Base-by-base conservation (phyloP, 495 filamentous ascomycete species). In the Aspergillus avenaceus region DNA sequence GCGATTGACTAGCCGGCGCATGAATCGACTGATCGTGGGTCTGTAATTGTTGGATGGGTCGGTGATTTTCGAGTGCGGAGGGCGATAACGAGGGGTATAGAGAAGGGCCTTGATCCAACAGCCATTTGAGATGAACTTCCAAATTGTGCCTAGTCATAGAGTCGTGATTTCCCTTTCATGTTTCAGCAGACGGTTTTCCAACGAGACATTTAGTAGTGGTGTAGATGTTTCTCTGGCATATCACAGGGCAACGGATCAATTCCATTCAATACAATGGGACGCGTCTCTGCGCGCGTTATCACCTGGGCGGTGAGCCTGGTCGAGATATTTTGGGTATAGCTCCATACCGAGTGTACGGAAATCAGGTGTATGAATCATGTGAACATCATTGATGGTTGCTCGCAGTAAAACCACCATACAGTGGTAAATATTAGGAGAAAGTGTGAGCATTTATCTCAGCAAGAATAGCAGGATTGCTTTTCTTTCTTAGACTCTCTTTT, bases 111-210 rank as follows among this genome's bases (percentile, higher is more conserved):
- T 66, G 70, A 24, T 65, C 60, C 47, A 79, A 50, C 36, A 80
- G 71, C 75, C 76, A 79, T 68, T 69, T 67, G 32, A 80, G 66
- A 58, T 80, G 74, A 52, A 58, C 45, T 21, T 61, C 56, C 37
- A 80, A 56, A 58, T 80, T 80, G 60, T 74, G 67, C 58, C 63
- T 77, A 62, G 76, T 79, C 76, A 80, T 80, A 68, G 66, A 60
- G 71, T 44, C 57, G 58, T 66, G 19, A 51, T 53, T 31, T 47
- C n/a, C 25, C 58, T 48, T 47, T 60, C 70, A 73, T 73, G 55
- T 50, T 59, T 60, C 38, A 49, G 23, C 50, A 14, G 25, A 50
- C 19, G 22, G 9, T 32, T n/a, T 28, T 55, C 40, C 6, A 42
- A 45, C 32, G 36, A 49, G 32, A 32, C 58, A 53, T 52, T 47